Conservation (phyloP, 164 flowering plant genomes). For the Euptelea pleiosperma region DNA sequence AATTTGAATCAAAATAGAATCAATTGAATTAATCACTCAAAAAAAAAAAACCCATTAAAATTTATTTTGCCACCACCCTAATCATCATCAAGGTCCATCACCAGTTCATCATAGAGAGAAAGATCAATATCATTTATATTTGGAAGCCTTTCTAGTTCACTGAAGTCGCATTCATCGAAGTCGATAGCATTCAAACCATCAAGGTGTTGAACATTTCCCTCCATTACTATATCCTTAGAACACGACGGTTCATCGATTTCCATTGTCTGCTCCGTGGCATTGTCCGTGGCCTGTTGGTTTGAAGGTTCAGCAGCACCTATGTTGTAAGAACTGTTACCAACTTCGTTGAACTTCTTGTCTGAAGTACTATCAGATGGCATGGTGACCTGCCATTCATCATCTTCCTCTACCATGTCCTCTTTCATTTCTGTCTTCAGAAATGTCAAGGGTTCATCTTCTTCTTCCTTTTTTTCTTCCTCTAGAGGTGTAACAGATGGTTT, state of each 20-base stretch:
- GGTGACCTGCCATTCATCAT: neutral
- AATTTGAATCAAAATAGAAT: conserved; percentile 4
- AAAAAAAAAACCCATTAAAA: too few relatives aligned
- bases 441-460: neutral
- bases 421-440: neutral
- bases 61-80: neutral
- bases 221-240: neutral
- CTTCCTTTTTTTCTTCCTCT: neutral
- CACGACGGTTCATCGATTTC: neutral
- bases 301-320: too few relatives aligned
- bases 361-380: too few relatives aligned
- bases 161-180: neutral
- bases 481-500: neutral
- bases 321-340: too few relatives aligned
- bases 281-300: too few relatives aligned
- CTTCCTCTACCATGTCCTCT: neutral
- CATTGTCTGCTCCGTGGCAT: neutral
- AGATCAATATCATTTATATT: conserved; percentile 10
- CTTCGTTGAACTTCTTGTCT: too few relatives aligned
- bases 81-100: neutral
- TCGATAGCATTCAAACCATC: neutral
- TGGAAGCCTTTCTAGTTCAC: conserved; percentile 5
- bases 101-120: conserved; percentile 7
- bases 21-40: neutral
- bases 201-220: neutral